These are phyloP conservation scores for Dimargaris xerosporica DNA, from an alignment of 192 early-diverging fungal species.

Conservation along the genomic window DNA sequence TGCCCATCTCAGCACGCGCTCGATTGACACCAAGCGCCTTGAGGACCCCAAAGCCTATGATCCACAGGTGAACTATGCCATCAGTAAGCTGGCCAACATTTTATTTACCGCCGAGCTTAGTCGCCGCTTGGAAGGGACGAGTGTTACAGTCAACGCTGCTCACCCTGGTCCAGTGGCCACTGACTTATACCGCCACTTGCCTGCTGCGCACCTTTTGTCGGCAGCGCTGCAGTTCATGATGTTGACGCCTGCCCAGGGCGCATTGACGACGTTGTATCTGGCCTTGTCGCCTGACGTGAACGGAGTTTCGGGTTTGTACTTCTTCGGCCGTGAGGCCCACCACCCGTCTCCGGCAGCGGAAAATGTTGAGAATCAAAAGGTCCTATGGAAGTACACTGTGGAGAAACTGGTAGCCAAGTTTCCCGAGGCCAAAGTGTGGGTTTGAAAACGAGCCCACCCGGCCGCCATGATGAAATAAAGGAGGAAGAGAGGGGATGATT, in stretches of 20 bases:
- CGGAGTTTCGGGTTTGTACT: conserved; percentile 24
- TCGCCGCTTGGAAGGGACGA: conserved; percentile 21
- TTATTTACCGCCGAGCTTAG: conserved; percentile 31
- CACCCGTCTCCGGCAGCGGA: conserved; percentile 13
- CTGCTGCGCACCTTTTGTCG: conserved; percentile 23
- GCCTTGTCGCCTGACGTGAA: conserved; percentile 28
- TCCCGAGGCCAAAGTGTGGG: conserved; percentile 2
- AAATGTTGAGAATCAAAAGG: conserved; percentile 13
- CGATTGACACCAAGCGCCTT: conserved; percentile 26
- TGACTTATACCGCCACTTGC: conserved; percentile 29
- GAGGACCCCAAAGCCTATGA: conserved; percentile 31
- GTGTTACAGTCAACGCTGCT: conserved; percentile 35
- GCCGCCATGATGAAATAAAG: too few species aligned
- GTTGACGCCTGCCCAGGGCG: conserved; percentile 20
- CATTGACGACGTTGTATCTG: conserved; percentile 27
- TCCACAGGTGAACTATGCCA: conserved; percentile 35
- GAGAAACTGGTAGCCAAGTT: conserved; percentile 17
- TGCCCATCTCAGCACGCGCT: conserved; percentile 25
- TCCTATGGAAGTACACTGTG: conserved; percentile 21
- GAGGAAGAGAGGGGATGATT: too few species aligned
- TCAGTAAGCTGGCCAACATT: conserved; percentile 38
- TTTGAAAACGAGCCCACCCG: too few species aligned
- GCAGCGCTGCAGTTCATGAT: conserved; percentile 20
- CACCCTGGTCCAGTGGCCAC: conserved; percentile 39
- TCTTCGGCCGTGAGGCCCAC: conserved; percentile 22